phyloP scores from a whole-genome alignment of 1,284 basidiomycete species.

The Butyriboletus appendiculatus region DNA sequence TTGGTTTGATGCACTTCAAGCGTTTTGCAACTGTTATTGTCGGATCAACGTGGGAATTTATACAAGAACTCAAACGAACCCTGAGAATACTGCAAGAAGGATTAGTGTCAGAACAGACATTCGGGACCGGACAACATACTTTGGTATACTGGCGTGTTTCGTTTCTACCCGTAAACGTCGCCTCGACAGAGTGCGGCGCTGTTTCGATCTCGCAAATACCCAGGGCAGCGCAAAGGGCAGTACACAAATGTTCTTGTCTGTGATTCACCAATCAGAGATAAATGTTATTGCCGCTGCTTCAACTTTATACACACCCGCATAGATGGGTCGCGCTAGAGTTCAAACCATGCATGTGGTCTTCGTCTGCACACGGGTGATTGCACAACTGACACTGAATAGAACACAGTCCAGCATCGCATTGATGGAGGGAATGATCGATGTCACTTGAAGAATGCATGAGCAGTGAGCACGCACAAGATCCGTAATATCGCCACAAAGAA shows the following conservation, averaged over 20 bases:
- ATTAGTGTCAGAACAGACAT: not conserved
- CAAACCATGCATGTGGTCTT: conserved; percentile 56
- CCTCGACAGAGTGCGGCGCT: conserved; percentile 55
- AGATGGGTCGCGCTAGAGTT: conserved; percentile 46
- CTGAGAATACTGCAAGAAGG: conserved; percentile 25
- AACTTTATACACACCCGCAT: conserved; percentile 49
- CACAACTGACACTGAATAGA: conserved; percentile 56
- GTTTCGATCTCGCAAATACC: conserved; percentile 62
- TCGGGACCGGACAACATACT: conserved; percentile 25
- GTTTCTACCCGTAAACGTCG: conserved; percentile 51
- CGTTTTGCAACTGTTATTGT: conserved; percentile 45
- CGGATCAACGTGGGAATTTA: not conserved
- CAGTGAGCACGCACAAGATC: not conserved
- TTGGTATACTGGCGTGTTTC: conserved; percentile 53
- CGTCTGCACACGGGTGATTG: conserved; percentile 48
- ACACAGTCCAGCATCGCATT: conserved; percentile 51
- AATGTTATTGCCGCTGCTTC: not conserved
- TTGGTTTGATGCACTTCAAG: conserved; percentile 46
- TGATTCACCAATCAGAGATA: not conserved
- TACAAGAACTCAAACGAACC: conserved; percentile 16
- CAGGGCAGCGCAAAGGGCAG: conserved; percentile 39
- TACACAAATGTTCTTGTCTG: conserved; percentile 54
- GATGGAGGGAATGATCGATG: conserved; percentile 47
- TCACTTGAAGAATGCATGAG: conserved; percentile 33
- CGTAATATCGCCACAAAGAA: no score